Evolutionary conservation across 805 yeast genomes (phyloP), one percentile per base, ranked within the genome.

Genomic region (Cyberlindnera misumaiensis): DNA sequence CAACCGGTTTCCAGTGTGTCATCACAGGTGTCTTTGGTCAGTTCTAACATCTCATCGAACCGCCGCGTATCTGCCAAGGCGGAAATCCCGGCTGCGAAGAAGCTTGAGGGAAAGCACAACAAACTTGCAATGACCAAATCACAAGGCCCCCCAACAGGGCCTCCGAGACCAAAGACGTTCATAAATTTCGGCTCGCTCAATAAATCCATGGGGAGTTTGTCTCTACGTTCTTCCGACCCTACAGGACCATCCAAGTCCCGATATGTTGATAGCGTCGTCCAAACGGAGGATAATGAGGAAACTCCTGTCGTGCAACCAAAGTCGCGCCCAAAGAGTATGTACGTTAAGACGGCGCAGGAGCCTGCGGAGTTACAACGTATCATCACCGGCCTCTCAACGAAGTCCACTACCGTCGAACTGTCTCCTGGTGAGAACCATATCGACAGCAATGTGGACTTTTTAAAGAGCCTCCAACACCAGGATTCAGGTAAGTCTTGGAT

Each of bases 361-460:
- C 24, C 24, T 20, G 24, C 24, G 8, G 54, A 48, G 10, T 32
- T 55, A 29, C 49, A 56, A 39, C 45, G 46, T 28, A 58, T 63
- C 28, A 52, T 62, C 16, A 52, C 55, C 5, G 60, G 53, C 0
- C 22, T 48, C 22, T 49, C 56, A 10, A 25, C 40, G 6, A 42
- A 45, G 24, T 32, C 46, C 3, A 39, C 44, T 4, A 28, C 41
- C 4, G 45, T 44, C 9, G 55, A 51, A 24, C 35, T 48, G 18
- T 50, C 56, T 35, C 55, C 53, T 15, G 52, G 52, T 13, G 55
- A 45, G 34, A 45, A 48, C 18, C 53, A 53, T 24, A 52, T 52
- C 34, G 57, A 59, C 42, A 63, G 62, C 38, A 65, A 62, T 28
- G 57, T 67, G 17, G 71, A 62, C 25, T 68, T 64, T 43, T 39